Evolutionary conservation across 2,329 filamentous ascomycete genomes (phyloP), one percentile per base, ranked within the genome.

Genomic region (Alternaria gaisen): DNA sequence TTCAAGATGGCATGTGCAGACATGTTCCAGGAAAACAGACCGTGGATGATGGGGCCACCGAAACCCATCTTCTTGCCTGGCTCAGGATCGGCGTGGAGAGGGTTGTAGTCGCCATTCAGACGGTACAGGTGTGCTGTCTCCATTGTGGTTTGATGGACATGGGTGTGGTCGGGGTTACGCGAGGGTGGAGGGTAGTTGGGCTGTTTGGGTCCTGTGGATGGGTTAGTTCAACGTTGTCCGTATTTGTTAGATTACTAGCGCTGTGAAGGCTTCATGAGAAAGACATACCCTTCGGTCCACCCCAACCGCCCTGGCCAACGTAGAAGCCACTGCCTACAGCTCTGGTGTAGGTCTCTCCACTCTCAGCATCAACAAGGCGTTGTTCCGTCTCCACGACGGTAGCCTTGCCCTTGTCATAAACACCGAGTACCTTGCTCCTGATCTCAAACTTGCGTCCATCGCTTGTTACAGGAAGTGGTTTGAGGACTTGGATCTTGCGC

Each of bases 81-180:
- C 80, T 93, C 91, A 12, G 93, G 93, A 18, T 91, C 91, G 7
- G 92, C 93, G 77, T 97, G 93, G 36, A 97, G 88, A 28, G 93
- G 94, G 83, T 97, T 97, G 81, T 97, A 97, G 82, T 97, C 94
- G 67, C 93, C 93, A 72, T 97, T 97, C 52, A 97, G 86, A 65
- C 92, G 87, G 65, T 75, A 73, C 38, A 73, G 66, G 50, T 78
- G 86, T 9, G 92, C 88, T 5, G 91, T 91, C 81, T 94, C 88
- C 54, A 82, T 75, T 26, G 83, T 91, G 5, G 91, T 93, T 79
- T 93, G 89, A 71, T 90, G 86, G 71, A 87, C 86, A 68, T 91
- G 86, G 6, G 88, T 85, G 43, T 83, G 86, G 79, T 96, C 92
- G 16, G 93, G 91, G 52, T 83, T 81, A 80, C 88, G 88, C 75